phyloP scores from a whole-genome alignment of 2,329 filamentous ascomycete species.

The Cladophialophora immunda region DNA sequence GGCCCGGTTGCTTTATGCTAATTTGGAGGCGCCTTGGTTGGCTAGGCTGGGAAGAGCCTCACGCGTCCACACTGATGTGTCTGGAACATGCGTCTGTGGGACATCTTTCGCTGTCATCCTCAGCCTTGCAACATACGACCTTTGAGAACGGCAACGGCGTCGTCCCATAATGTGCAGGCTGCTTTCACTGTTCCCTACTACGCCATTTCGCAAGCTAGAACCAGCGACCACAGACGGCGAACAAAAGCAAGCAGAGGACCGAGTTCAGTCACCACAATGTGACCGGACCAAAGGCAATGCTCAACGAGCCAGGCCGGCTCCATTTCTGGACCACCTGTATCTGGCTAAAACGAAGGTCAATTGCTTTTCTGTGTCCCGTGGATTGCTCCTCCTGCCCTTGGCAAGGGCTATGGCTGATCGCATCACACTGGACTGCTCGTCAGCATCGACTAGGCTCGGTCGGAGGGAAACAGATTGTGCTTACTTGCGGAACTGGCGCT shows the following conservation, averaged over 20 bases:
- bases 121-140: background rate
- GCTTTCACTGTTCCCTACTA: background rate
- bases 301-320: conserved; percentile 49
- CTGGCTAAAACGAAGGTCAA: conserved; percentile 61
- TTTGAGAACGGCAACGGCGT: background rate
- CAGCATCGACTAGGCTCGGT: background rate
- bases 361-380: conserved; percentile 56
- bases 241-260: background rate
- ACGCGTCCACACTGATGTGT: background rate
- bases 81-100: background rate
- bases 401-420: conserved; percentile 59
- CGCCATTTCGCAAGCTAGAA: background rate
- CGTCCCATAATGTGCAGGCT: background rate
- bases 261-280: background rate
- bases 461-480: background rate
- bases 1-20: conserved; percentile 5
- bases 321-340: conserved; percentile 61
- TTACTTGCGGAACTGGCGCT: conserved; percentile 63
- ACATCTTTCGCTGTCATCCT: background rate
- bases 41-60: background rate
- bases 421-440: conserved; percentile 53
- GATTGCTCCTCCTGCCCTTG: conserved; percentile 52
- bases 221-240: background rate
- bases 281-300: too few relatives aligned
- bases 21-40: background rate